Conservation (phyloP, 306 rosid genomes). For the Phaseolus lunatus region DNA sequence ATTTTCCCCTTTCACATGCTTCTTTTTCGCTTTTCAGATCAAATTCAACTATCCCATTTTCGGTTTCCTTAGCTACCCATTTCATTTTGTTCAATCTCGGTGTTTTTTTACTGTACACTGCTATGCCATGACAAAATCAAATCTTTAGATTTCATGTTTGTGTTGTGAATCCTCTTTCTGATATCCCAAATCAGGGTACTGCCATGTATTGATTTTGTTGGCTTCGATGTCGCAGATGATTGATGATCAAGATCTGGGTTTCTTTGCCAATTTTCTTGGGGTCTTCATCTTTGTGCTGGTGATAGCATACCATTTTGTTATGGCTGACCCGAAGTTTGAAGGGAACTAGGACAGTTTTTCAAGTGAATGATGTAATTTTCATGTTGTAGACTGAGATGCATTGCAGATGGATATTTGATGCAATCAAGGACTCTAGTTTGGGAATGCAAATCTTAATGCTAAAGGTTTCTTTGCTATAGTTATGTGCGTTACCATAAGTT, state of each 20-base stretch:
- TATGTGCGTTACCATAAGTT: constrained; percentile 26
- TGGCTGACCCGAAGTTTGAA: constrained; percentile 78
- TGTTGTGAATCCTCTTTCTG: neutral
- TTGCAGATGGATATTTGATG: constrained; percentile 44
- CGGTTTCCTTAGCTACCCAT: too few relatives aligned
- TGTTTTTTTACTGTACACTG: too few relatives aligned
- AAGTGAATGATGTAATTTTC: constrained; percentile 36
- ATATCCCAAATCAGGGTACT: constrained; percentile 14
- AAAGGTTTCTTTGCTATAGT: constrained; percentile 27
- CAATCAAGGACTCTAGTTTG: constrained; percentile 37
- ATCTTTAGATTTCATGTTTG: too few relatives aligned
- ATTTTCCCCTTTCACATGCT: too few relatives aligned
- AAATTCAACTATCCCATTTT: too few relatives aligned
- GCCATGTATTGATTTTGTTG: constrained; percentile 27
- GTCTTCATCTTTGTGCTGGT: constrained; percentile 55
- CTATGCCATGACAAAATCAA: too few relatives aligned
- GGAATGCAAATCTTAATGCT: constrained; percentile 40
- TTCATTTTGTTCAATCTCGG: too few relatives aligned
- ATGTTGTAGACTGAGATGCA: constrained; percentile 49
- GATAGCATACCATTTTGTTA: constrained; percentile 84
- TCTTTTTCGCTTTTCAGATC: too few relatives aligned
- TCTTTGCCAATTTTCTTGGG: constrained; percentile 30
- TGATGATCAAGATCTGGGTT: constrained; percentile 90
- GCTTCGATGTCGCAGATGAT: constrained; percentile 64
- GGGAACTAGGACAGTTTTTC: constrained; percentile 56